These are phyloP conservation scores for Gardenia jasminoides DNA, from an alignment of 257 asterid species.

Conservation along the genomic window DNA sequence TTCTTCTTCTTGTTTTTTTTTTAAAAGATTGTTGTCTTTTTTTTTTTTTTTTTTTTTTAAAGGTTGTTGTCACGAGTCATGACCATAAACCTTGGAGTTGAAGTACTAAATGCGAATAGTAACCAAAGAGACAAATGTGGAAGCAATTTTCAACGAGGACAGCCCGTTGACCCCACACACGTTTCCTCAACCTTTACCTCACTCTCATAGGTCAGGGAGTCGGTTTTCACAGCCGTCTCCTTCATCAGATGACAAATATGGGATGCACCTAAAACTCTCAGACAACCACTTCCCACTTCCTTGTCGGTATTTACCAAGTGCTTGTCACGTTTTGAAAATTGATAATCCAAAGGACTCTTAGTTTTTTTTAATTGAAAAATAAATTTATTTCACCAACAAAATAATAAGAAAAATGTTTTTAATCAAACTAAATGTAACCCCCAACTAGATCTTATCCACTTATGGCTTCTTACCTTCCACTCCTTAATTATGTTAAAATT, in stretches of 20 bases:
- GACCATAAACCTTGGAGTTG: constrained; percentile 8
- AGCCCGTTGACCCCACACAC: background rate
- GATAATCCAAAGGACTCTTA: too few species aligned
- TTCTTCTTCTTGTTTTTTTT: too few species aligned
- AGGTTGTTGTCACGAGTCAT: too few species aligned
- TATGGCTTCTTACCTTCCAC: background rate
- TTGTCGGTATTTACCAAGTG: background rate
- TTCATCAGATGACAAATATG: background rate
- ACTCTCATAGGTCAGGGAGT: background rate
- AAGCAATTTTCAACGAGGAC: constrained; percentile 23
- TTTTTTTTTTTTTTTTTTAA: too few species aligned
- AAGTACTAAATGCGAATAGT: background rate
- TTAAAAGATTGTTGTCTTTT: too few species aligned
- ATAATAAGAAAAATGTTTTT: too few species aligned
- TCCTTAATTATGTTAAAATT: too few species aligned
- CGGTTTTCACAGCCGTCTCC: constrained; percentile 7
- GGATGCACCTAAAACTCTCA: background rate
- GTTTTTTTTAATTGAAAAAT: too few species aligned
- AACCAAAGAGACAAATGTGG: constrained; percentile 27
- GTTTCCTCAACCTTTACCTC: background rate
- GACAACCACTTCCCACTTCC: background rate
- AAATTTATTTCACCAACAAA: too few species aligned
- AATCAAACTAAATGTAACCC: background rate
- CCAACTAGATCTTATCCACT: background rate
- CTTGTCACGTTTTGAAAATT: background rate